Conservation (phyloP, 495 filamentous ascomycete species). For the Cercophora sp. region DNA sequence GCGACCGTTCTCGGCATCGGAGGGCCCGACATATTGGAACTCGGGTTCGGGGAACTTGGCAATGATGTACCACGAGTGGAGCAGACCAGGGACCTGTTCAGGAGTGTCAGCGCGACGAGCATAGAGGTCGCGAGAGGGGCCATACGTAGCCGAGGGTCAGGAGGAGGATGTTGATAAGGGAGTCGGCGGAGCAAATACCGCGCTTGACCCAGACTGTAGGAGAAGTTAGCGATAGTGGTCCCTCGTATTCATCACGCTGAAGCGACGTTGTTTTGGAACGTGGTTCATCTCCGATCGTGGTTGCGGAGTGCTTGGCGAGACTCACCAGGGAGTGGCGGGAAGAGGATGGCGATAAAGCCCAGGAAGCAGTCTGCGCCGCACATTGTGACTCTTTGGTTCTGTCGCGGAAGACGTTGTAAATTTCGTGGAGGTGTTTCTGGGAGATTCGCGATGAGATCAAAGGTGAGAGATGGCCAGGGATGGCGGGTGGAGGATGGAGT, state of each 20-base stretch:
- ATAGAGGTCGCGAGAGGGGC: slow-evolving; percentile 3
- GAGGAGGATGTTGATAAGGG: slow-evolving; percentile 90
- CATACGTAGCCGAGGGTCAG: slow-evolving; percentile 74
- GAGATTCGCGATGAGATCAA: no score
- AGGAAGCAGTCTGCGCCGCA: slow-evolving; percentile 85
- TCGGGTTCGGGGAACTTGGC: slow-evolving; percentile 74
- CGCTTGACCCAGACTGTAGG: slow-evolving; percentile 88
- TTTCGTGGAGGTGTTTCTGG: no score
- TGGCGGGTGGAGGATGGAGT: no score
- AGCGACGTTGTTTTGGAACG: no score
- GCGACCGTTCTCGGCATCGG: slow-evolving; percentile 50
- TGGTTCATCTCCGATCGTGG: no score
- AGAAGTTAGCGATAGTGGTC: no score
- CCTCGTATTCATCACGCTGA: no score
- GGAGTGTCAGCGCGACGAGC: slow-evolving; percentile 12
- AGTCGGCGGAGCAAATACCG: slow-evolving; percentile 90
- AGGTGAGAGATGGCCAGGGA: no score
- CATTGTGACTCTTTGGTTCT: no score
- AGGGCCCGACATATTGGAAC: slow-evolving; percentile 60
- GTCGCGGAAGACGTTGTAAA: no score
- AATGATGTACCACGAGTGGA: slow-evolving; percentile 99
- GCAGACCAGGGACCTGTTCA: slow-evolving; percentile 70
- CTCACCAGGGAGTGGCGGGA: slow-evolving; percentile 88
- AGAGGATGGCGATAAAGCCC: slow-evolving; percentile 81
- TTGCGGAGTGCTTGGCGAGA: slow-evolving; percentile 17